Conservation (phyloP, 108 stramenopile genomes). For the Cyclotella cryptica region DNA sequence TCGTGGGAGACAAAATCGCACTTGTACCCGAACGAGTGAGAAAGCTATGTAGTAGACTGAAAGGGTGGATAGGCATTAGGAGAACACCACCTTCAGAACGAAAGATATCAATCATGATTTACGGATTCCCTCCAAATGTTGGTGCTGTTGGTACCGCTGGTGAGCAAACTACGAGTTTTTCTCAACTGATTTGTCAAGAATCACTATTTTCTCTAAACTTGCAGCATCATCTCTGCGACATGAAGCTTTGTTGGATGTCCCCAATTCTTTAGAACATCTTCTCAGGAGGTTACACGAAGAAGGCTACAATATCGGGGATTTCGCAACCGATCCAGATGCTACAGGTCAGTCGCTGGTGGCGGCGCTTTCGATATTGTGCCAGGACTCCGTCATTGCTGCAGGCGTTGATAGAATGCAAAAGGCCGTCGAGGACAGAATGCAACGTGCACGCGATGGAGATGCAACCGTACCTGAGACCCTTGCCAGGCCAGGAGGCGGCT, state of each 20-base stretch:
- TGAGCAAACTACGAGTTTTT: background rate
- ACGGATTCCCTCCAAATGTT: constrained; percentile 91
- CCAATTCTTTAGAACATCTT: constrained; percentile 66
- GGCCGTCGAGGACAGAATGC: constrained; percentile 59
- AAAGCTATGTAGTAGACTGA: constrained; percentile 62
- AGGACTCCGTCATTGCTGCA: constrained; percentile 63
- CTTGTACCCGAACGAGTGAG: constrained; percentile 84
- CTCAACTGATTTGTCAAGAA: background rate
- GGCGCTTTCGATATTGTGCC: constrained; percentile 30
- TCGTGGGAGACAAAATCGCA: constrained; percentile 87
- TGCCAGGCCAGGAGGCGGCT: constrained; percentile 59
- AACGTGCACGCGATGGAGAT: constrained; percentile 63
- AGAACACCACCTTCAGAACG: constrained; percentile 62
- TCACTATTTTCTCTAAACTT: too few relatives aligned
- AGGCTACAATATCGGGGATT: constrained; percentile 81
- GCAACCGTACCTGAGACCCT: constrained; percentile 63
- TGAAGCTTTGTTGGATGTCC: constrained; percentile 87
- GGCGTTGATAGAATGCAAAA: constrained; percentile 66
- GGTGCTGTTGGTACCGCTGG: constrained; percentile 88
- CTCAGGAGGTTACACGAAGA: constrained; percentile 61
- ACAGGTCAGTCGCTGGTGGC: constrained; percentile 45
- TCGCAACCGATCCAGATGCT: constrained; percentile 57
- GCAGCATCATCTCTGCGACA: too few relatives aligned
- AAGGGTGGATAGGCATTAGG: constrained; percentile 69
- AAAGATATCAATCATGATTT: constrained; percentile 71